Percentiles rank a stretch among this genome's conserved stretches.
These are phyloP conservation scores for Echinosophora koreensis DNA, from an alignment of 306 rosid species.

Conservation along the genomic window DNA sequence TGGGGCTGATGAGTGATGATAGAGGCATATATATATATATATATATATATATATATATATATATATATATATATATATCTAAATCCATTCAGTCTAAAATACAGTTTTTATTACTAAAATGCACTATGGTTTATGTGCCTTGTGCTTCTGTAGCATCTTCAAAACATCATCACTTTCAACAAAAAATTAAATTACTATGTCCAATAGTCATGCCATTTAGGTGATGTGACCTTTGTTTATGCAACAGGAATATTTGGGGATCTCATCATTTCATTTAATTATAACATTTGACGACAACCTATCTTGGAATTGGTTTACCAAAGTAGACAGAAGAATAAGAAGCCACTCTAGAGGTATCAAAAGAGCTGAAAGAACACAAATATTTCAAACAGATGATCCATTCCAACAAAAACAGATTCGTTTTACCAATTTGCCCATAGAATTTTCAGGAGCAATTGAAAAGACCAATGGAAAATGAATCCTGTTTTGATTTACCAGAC, in stretches of 20 bases:
- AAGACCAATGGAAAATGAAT: background rate
- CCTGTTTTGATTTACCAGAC: background rate
- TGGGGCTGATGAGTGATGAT: conserved; percentile 12
- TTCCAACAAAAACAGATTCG: conserved; percentile 40
- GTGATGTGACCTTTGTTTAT: conserved; percentile 29
- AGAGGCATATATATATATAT: background rate
- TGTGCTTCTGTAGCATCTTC: conserved; percentile 23
- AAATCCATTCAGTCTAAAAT: conserved; percentile 30
- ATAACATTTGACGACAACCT: background rate
- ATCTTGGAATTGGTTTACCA: conserved; percentile 17
- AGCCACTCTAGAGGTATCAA: conserved; percentile 33
- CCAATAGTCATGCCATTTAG: background rate
- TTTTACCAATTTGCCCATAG: conserved; percentile 44
- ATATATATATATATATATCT: background rate
- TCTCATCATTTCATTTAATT: conserved; percentile 28
- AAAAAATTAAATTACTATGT: background rate
- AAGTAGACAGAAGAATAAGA: conserved; percentile 36
- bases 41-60: conserved; percentile 3
- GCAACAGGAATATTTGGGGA: conserved; percentile 35
- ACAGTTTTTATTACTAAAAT: background rate
- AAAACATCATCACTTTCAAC: conserved; percentile 38
- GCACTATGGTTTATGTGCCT: conserved; percentile 14
- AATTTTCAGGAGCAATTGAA: background rate
- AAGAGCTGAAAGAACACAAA: conserved; percentile 27
- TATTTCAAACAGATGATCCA: conserved; percentile 37